Conservation (phyloP, 768 basidiomycete species). For the Tricholoma flavovirens region DNA sequence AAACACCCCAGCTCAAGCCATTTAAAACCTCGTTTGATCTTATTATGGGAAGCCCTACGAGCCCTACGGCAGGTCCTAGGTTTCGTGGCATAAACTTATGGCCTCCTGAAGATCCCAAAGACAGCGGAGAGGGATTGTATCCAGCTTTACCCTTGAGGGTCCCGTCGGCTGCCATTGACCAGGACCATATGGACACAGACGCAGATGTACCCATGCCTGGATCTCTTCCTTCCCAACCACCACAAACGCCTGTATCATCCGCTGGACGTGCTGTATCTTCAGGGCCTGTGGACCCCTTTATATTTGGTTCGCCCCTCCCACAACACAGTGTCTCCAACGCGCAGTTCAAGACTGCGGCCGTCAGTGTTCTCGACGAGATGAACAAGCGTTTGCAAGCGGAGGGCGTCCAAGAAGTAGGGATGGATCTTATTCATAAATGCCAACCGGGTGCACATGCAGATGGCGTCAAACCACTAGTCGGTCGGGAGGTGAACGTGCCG, state of each 20-base stretch:
- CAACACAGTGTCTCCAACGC: constrained; percentile 55
- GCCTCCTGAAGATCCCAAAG: constrained; percentile 21
- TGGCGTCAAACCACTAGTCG: constrained; percentile 7
- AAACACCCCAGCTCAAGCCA: constrained; percentile 61
- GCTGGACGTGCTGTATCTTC: constrained; percentile 13
- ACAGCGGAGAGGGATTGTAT: constrained; percentile 24
- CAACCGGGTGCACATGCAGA: constrained; percentile 24
- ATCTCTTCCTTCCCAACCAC: constrained; percentile 13
- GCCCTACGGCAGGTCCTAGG: constrained; percentile 12
- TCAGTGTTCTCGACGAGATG: constrained; percentile 79
- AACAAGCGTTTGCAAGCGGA: constrained; percentile 60
- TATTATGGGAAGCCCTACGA: constrained; percentile 48
- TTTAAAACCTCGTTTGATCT: constrained; percentile 67
- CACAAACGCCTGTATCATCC: constrained; percentile 14
- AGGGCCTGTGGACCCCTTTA: constrained; percentile 43
- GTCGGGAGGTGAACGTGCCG: constrained; percentile 27
- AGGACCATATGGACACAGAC: constrained; percentile 15
- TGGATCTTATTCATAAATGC: constrained; percentile 39
- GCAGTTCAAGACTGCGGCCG: constrained; percentile 62
- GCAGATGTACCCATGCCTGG: constrained; percentile 32
- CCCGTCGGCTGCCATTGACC: constrained; percentile 7
- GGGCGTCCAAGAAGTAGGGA: constrained; percentile 45
- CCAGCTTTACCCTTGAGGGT: constrained; percentile 32
- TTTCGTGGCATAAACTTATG: constrained; percentile 21
- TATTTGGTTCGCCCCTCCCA: constrained; percentile 74